phyloP scores from a whole-genome alignment of 2,329 filamentous ascomycete genomes.

The Exophiala oligosperma region DNA sequence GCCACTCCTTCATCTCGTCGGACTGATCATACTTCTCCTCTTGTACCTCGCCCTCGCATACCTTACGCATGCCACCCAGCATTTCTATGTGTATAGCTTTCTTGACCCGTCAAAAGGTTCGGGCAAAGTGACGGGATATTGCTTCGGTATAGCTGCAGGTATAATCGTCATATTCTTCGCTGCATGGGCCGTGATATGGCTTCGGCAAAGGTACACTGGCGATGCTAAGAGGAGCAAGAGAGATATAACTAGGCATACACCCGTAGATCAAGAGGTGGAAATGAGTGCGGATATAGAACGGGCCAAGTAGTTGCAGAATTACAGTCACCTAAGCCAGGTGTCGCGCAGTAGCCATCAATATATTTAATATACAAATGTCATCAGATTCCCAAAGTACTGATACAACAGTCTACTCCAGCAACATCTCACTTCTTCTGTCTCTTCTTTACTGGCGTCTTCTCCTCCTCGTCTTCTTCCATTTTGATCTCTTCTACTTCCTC shows the following conservation, averaged over 20 bases:
- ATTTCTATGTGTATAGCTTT: slow-evolving; percentile 77
- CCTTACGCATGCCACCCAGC: slow-evolving; percentile 66
- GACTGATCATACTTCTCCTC: slow-evolving; percentile 68
- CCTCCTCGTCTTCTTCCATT: slow-evolving; percentile 11
- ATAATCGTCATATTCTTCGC: slow-evolving; percentile 55
- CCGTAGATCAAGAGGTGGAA: slow-evolving; percentile 11
- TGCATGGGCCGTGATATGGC: slow-evolving; percentile 54
- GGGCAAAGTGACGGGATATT: slow-evolving; percentile 63
- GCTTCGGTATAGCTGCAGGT: slow-evolving; percentile 60
- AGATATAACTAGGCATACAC: slow-evolving; percentile 4
- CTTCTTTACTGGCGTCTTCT: slow-evolving; percentile 10
- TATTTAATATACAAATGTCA: too few species aligned
- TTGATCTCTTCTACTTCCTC: slow-evolving; percentile 38
- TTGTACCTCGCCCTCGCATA: slow-evolving; percentile 75
- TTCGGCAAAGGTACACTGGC: slow-evolving; percentile 46
- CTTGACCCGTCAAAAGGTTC: slow-evolving; percentile 61
- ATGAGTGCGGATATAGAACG: slow-evolving; percentile 5
- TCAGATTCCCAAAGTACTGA: too few species aligned
- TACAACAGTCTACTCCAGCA: too few species aligned
- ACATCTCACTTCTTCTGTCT: not conserved
- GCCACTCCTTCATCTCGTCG: slow-evolving; percentile 66
- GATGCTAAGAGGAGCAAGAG: slow-evolving; percentile 19
- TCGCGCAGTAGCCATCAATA: too few species aligned
- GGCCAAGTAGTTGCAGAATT: not conserved
- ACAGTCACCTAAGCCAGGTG: not conserved